A percentile compares a stretch with the other conserved stretches of the same genome.
Evolutionary conservation across 2,329 filamentous ascomycete species (phyloP).

Genomic region (Pyrenophora teres): DNA sequence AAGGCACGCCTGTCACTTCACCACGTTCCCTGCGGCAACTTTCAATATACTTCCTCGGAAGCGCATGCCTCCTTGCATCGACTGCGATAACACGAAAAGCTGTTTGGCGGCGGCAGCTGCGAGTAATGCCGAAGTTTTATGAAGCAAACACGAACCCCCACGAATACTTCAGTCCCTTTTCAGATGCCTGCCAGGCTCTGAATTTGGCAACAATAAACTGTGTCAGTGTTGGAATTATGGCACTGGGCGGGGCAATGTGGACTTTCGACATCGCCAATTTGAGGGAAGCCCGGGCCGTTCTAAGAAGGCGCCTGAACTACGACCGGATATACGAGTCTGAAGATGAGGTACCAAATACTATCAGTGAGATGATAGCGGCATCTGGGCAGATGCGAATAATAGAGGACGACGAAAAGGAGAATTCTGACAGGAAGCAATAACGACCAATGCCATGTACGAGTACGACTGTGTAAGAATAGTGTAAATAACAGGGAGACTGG

Average conservation of each 20-base stretch:
- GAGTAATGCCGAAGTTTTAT: slow-evolving; percentile 73
- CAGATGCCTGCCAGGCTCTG: slow-evolving; percentile 82
- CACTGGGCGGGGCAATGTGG: slow-evolving; percentile 74
- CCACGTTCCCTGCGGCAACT: slow-evolving; percentile 65
- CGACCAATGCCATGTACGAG: slow-evolving; percentile 15
- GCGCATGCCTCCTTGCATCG: slow-evolving; percentile 75
- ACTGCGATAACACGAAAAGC: slow-evolving; percentile 67
- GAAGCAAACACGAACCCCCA: slow-evolving; percentile 58
- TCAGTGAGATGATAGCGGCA: slow-evolving; percentile 44
- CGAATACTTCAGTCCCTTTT: slow-evolving; percentile 62
- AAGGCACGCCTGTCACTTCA: slow-evolving; percentile 47
- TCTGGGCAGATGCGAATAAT: slow-evolving; percentile 50
- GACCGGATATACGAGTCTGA: slow-evolving; percentile 56
- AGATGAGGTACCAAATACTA: slow-evolving; percentile 30
- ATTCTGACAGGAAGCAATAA: slow-evolving; percentile 21
- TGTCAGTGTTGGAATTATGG: slow-evolving; percentile 73
- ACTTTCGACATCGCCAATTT: slow-evolving; percentile 70
- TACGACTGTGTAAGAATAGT: slow-evolving; percentile 32
- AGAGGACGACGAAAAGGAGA: slow-evolving; percentile 21
- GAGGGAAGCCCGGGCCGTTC: slow-evolving; percentile 63
- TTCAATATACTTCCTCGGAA: slow-evolving; percentile 73
- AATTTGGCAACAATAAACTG: slow-evolving; percentile 88
- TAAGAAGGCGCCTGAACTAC: slow-evolving; percentile 60
- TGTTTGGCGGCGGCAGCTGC: slow-evolving; percentile 65
- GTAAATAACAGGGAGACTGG: slow-evolving; percentile 17